These are phyloP conservation scores for Phialophora tarda DNA, from an alignment of 2,329 filamentous ascomycete species.

Conservation along the genomic window DNA sequence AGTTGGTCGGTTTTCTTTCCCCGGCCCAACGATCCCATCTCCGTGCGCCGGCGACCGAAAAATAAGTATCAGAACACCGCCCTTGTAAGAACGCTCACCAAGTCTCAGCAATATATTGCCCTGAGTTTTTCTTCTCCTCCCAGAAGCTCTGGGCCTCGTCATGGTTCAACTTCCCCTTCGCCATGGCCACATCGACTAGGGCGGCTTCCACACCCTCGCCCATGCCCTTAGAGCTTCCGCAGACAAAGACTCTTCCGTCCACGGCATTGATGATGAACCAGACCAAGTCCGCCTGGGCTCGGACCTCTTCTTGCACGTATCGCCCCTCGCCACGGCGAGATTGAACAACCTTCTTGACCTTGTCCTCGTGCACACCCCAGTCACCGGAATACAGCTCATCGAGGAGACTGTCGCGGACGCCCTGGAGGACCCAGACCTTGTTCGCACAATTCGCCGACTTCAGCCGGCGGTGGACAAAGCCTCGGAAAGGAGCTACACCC, in stretches of 20 bases:
- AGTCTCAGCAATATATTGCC: slow-evolving; percentile 85
- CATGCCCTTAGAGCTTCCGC: slow-evolving; percentile 94
- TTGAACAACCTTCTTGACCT: slow-evolving; percentile 82
- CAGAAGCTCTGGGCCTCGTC: slow-evolving; percentile 88
- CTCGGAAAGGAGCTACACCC: slow-evolving; percentile 94
- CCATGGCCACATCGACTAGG: slow-evolving; percentile 86
- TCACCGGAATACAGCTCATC: slow-evolving; percentile 97
- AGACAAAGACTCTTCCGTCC: slow-evolving; percentile 96
- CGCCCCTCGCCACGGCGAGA: slow-evolving; percentile 76
- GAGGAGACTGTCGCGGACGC: slow-evolving; percentile 88
- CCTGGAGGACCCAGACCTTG: slow-evolving; percentile 96
- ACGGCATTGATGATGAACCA: slow-evolving; percentile 97
- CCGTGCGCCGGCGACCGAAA: background rate
- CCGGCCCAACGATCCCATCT: background rate
- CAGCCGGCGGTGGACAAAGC: slow-evolving; percentile 91
- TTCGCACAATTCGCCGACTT: slow-evolving; percentile 96
- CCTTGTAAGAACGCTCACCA: slow-evolving; percentile 32
- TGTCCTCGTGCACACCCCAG: slow-evolving; percentile 89
- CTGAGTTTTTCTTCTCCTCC: slow-evolving; percentile 86
- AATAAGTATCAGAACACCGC: background rate
- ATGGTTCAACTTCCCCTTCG: slow-evolving; percentile 82
- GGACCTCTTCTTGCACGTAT: slow-evolving; percentile 96
- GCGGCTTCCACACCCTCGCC: slow-evolving; percentile 92
- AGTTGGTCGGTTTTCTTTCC: background rate
- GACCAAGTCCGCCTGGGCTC: slow-evolving; percentile 89